Evolutionary conservation across 2,329 filamentous ascomycete species (phyloP), one percentile per base, ranked within the genome.

Genomic region (Xylaria hypoxylon): DNA sequence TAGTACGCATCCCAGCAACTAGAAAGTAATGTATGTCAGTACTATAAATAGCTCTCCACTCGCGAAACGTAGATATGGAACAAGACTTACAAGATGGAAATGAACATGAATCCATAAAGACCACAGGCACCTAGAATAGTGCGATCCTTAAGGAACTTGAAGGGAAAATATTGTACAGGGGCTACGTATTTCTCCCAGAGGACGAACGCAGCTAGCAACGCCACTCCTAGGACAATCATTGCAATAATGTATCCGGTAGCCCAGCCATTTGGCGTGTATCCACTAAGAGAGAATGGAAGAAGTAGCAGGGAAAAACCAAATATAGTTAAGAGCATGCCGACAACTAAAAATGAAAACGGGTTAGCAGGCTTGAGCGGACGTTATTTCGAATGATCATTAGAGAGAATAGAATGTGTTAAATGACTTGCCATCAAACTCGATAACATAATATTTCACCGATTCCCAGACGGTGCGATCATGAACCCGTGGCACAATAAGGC

Each of bases 391-490:
- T 38, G 31, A 33, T 33, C 31, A 68, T 52, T 24, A 31, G 5
- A 6, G n/a, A 40, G 10, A 13, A 17, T 26, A 52, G 10, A 6
- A 45, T 10, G 10, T 38, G 22, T 38, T 24, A 6, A 40, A 13
- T 2, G 19, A 45, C 75, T 67, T 71, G 78, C 80, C 81, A 71
- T 91, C 89, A 67, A 90, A 89, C 67, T 91, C 83, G 22, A 87
- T 73, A 13, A 83, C 72, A 74, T 90, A 89, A 74, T 87, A 79
- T 70, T 80, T 78, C 40, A 85, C 67, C 1, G 83, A 86, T 72
- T 88, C 79, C 8, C 75, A 51, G 6, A 75, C n/a, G 2, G 80
- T 86, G 11, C 87, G 84, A 4, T 72, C 78, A 33, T 52, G 50
- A 26, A 59, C 59, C 11, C 51, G 75, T 1, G 47, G 19, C 15